Evolutionary conservation across 139 green algal genomes (phyloP).

Genomic region (Haematococcus lacustris): DNA sequence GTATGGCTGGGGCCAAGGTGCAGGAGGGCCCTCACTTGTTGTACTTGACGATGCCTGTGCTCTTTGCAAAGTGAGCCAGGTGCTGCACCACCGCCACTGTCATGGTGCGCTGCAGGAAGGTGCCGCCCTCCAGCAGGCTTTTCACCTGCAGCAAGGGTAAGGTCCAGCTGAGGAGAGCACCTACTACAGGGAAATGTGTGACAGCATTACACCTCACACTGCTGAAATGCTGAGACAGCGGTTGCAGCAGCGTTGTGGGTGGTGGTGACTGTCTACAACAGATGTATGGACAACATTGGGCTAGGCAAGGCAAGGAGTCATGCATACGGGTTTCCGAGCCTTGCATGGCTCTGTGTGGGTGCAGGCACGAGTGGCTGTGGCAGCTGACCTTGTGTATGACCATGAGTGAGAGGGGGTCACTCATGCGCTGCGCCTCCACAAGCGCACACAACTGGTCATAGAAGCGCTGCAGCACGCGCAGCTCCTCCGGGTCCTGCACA

Average conservation of each 20-base stretch:
- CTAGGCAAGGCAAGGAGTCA: neutral
- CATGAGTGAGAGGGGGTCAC: constrained; percentile 47
- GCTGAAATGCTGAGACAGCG: neutral
- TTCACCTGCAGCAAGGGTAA: constrained; percentile 30
- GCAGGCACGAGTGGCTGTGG: too few species aligned
- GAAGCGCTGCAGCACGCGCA: constrained; percentile 49
- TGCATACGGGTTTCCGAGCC: too few species aligned
- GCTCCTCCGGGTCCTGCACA: constrained; percentile 34
- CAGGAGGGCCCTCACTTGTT: constrained; percentile 20
- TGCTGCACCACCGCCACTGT: constrained; percentile 30
- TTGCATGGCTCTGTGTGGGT: too few species aligned
- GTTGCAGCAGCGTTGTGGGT: neutral
- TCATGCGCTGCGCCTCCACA: constrained; percentile 51
- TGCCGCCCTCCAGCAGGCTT: constrained; percentile 39
- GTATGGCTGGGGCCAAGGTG: too few species aligned
- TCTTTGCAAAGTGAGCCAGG: constrained; percentile 16
- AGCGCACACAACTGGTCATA: constrained; percentile 52
- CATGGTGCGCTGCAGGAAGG: constrained; percentile 39
- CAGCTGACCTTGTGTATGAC: constrained; percentile 40
- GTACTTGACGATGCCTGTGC: constrained; percentile 17
- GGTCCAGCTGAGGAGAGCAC: neutral
- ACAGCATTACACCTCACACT: neutral
- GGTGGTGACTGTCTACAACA: neutral
- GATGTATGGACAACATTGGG: neutral
- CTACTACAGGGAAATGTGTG: neutral